Evolutionary conservation across 768 basidiomycete species (phyloP).

Genomic region (Gymnopilus junonius): DNA sequence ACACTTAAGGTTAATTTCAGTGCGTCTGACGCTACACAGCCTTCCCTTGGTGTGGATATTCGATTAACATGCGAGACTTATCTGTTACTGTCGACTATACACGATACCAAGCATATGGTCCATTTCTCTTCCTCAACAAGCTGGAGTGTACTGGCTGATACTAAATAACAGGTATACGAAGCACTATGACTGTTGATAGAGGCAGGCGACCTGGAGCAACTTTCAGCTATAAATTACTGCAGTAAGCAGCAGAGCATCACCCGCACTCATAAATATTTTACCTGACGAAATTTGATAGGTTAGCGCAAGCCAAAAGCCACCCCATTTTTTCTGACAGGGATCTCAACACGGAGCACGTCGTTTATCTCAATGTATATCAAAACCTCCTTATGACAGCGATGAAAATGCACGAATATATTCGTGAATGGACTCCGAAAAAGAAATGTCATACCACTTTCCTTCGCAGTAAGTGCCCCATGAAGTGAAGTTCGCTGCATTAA

Average conservation of each 20-base stretch:
- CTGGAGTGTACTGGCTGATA: not conserved
- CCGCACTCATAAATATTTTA: not conserved
- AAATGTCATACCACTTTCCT: conserved; percentile 53
- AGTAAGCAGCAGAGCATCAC: conserved; percentile 44
- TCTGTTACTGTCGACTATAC: conserved; percentile 82
- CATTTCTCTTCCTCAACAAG: conserved; percentile 22
- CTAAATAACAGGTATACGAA: conserved; percentile 50
- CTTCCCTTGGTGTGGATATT: conserved; percentile 94
- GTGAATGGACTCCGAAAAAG: conserved; percentile 56
- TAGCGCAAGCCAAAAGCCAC: conserved; percentile 76
- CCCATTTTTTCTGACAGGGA: conserved; percentile 77
- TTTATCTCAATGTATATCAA: conserved; percentile 87
- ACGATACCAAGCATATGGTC: conserved; percentile 66
- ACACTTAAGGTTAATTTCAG: not conserved
- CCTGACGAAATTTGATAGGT: conserved; percentile 38
- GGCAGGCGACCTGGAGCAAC: conserved; percentile 64
- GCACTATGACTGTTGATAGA: conserved; percentile 74
- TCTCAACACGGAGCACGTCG: conserved; percentile 63
- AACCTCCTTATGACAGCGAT: conserved; percentile 81
- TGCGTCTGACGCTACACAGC: conserved; percentile 40
- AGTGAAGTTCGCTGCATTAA: not conserved
- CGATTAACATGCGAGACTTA: conserved; percentile 76
- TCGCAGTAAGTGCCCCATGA: conserved; percentile 25
- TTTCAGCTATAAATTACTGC: conserved; percentile 77
- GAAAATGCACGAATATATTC: conserved; percentile 86